A percentile compares a stretch with the other conserved stretches of the same genome.
These are phyloP conservation scores for Talaromyces funiculosus DNA, from an alignment of 2,329 filamentous ascomycete genomes.

Conservation along the genomic window DNA sequence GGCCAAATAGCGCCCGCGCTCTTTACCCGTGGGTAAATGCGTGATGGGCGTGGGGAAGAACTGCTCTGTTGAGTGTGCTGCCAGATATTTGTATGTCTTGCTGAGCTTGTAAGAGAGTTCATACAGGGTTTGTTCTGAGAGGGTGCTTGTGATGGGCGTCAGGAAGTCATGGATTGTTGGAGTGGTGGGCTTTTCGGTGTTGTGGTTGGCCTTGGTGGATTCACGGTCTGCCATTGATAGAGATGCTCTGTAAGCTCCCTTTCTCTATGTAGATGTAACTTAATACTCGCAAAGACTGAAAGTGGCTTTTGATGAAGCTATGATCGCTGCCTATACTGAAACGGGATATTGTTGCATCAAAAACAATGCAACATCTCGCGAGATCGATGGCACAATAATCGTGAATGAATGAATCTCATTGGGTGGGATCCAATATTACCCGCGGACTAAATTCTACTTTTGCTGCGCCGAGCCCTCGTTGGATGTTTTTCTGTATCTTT, in stretches of 20 bases:
- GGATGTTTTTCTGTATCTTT: neutral
- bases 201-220: neutral
- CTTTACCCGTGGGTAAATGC: constrained; percentile 41
- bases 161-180: constrained; percentile 11
- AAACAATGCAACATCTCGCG: neutral
- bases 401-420: neutral
- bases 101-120: constrained; percentile 33
- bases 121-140: constrained; percentile 23
- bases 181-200: neutral
- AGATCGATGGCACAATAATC: neutral
- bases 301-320: neutral
- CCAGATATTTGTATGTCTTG: constrained; percentile 30
- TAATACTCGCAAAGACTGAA: neutral
- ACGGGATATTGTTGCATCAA: neutral
- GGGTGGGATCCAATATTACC: neutral
- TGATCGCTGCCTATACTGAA: neutral
- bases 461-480: neutral
- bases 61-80: constrained; percentile 34
- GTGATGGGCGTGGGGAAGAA: constrained; percentile 41
- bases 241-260: neutral
- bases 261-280: neutral
- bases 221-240: neutral
- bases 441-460: neutral
- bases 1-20: constrained; percentile 49
- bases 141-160: neutral